These are phyloP conservation scores for Phycomyces nitens DNA, from an alignment of 192 early-diverging fungal species.

Conservation along the genomic window DNA sequence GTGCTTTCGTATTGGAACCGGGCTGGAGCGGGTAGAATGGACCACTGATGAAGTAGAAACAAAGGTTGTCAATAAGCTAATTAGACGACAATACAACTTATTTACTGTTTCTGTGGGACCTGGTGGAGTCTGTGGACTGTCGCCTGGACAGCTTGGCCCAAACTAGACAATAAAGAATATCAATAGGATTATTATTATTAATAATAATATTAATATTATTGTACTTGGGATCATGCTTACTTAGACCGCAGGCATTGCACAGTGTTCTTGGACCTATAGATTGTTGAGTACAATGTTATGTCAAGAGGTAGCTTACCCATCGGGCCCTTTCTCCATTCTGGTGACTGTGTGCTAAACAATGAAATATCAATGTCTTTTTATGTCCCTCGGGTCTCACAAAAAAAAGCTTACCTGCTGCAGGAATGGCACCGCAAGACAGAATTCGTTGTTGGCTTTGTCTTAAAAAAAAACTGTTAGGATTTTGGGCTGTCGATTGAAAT, in stretches of 20 bases:
- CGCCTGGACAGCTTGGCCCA: slow-evolving; percentile 12
- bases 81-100: neutral
- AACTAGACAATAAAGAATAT: slow-evolving; percentile 9
- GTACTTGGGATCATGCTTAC: neutral
- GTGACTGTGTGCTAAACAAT: slow-evolving; percentile 11
- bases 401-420: slow-evolving; percentile 14
- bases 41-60: neutral
- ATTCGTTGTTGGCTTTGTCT: neutral
- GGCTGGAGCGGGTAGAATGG: neutral
- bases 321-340: slow-evolving; percentile 23
- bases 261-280: slow-evolving; percentile 19
- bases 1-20: neutral
- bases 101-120: neutral
- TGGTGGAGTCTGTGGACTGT: neutral
- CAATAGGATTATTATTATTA: slow-evolving; percentile 3
- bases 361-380: neutral
- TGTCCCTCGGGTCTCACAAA: neutral
- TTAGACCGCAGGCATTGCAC: slow-evolving; percentile 24
- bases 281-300: too few relatives aligned
- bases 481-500: too few relatives aligned
- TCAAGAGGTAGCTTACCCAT: too few relatives aligned
- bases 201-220: neutral
- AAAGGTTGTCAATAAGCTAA: neutral
- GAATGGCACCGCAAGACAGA: slow-evolving; percentile 11
- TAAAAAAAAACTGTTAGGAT: too few relatives aligned